Evolutionary conservation across 2,329 filamentous ascomycete genomes (phyloP).

Genomic region (Aspergillus felis): DNA sequence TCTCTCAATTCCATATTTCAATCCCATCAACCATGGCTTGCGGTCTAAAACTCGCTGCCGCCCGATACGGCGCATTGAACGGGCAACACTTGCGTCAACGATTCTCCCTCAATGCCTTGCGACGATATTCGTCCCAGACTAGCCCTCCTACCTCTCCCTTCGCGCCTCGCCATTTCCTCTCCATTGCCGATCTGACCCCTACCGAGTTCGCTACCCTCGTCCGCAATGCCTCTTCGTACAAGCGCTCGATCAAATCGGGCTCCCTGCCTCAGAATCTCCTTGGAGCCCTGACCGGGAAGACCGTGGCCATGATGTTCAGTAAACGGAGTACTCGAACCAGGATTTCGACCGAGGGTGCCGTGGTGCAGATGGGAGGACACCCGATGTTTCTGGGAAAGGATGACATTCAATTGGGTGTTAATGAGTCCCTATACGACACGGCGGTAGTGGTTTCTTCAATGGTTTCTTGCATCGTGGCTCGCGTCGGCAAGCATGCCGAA

Average conservation of each 20-base stretch:
- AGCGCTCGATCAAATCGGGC: constrained; percentile 70
- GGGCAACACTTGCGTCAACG: neutral
- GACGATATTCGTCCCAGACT: constrained; percentile 33
- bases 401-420: constrained; percentile 92
- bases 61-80: constrained; percentile 18
- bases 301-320: constrained; percentile 93
- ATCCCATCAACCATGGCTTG: constrained; percentile 21
- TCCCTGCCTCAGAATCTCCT: constrained; percentile 57
- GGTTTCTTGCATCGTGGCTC: constrained; percentile 77
- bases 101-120: constrained; percentile 20
- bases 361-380: constrained; percentile 83
- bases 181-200: constrained; percentile 79
- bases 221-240: constrained; percentile 74
- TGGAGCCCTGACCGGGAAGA: constrained; percentile 66
- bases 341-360: constrained; percentile 87
- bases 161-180: constrained; percentile 80
- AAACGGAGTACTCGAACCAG: constrained; percentile 93
- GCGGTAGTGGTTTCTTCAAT: constrained; percentile 90
- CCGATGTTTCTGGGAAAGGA: constrained; percentile 96
- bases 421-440: constrained; percentile 93
- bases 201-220: constrained; percentile 78
- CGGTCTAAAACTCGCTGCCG: constrained; percentile 23
- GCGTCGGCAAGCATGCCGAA: constrained; percentile 73
- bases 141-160: constrained; percentile 51
- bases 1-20: neutral